Base-by-base conservation (phyloP, 139 green algal species). In the Chlorella sorokiniana region DNA sequence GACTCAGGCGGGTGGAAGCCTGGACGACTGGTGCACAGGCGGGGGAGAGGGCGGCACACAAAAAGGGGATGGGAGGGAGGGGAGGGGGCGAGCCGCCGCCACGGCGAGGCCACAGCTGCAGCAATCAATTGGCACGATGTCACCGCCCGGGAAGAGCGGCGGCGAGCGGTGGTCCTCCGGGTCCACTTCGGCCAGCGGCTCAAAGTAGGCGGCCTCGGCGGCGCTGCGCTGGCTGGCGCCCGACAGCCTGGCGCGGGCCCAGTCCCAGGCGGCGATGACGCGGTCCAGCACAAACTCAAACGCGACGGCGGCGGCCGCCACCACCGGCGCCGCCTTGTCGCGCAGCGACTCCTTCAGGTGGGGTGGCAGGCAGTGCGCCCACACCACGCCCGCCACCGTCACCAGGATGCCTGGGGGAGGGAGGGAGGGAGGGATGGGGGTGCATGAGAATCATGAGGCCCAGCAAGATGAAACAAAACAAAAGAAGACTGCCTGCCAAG, bases 141-240 rank as follows among this genome's bases (percentile, higher is more conserved):
- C 42, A 81, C 75, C 75, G 75, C 73, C 73, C 4, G 75, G 75
- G 69, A 87, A 82, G 18, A 87, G 64, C 16, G 83, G 83, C 41
- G 84, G 84, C 20, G 48, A 77, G 37, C 69, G 62, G 33, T 88
- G 79, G 37, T 88, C 84, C 45, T 88, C 84, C 0, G 84, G 84
- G 10, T 88, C 84, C 14, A 88, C 38, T 9, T 83, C 84, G 4
- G 72, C 61, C 45, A 85, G 72, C 11, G 81, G 81, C 72, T 85
- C 81, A 48, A 83, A 88, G 73, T 80, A 83, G 16, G 63, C 71
- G 22, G 69, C 72, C 69, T 81, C 75, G 16, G 75, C 75, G 4
- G 75, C 75, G 75, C 54, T 79, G 73, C 73, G 73, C 37, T 79
- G 73, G 20, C 10, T 52, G 31, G 54, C 73, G 38, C 71, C 71